Evolutionary conservation across 2,329 filamentous ascomycete species (phyloP).

Genomic region (Ambrosiella cleistominuta): DNA sequence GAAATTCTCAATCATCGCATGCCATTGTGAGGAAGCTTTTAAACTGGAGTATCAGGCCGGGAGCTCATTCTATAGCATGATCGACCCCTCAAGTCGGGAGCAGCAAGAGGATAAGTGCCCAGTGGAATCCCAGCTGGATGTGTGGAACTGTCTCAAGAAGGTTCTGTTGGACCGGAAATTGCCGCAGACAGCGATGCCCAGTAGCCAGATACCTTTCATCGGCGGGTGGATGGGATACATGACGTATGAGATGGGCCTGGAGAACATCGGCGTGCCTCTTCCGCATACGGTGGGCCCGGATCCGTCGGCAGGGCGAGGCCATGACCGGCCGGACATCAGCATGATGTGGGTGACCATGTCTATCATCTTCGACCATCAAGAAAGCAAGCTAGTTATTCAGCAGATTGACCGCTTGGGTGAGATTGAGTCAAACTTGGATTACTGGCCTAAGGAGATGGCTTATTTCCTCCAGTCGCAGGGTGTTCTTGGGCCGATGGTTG

Average conservation of each 20-base stretch:
- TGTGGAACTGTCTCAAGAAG: background rate
- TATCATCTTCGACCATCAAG: conserved; percentile 57
- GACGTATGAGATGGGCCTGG: conserved; percentile 67
- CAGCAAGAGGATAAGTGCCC: too few relatives aligned
- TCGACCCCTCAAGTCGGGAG: too few relatives aligned
- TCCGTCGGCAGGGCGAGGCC: conserved; percentile 16
- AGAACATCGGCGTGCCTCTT: conserved; percentile 33
- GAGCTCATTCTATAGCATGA: too few relatives aligned
- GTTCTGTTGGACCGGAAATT: background rate
- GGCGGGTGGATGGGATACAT: conserved; percentile 74
- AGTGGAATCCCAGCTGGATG: background rate
- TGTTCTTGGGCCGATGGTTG: too few relatives aligned
- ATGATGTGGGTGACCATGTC: conserved; percentile 63
- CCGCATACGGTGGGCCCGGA: conserved; percentile 12
- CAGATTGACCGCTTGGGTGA: conserved; percentile 29
- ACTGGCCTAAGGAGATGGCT: background rate
- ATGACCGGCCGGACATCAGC: conserved; percentile 49
- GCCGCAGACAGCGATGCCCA: background rate
- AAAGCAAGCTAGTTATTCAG: conserved; percentile 47
- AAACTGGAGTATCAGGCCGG: too few relatives aligned
- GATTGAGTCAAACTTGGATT: conserved; percentile 15
- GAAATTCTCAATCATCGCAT: too few relatives aligned
- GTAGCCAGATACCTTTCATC: conserved; percentile 39
- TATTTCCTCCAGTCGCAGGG: background rate
- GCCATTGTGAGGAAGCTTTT: too few relatives aligned